Conservation (phyloP, 2,329 filamentous ascomycete genomes). For the Nemania bipapillata region DNA sequence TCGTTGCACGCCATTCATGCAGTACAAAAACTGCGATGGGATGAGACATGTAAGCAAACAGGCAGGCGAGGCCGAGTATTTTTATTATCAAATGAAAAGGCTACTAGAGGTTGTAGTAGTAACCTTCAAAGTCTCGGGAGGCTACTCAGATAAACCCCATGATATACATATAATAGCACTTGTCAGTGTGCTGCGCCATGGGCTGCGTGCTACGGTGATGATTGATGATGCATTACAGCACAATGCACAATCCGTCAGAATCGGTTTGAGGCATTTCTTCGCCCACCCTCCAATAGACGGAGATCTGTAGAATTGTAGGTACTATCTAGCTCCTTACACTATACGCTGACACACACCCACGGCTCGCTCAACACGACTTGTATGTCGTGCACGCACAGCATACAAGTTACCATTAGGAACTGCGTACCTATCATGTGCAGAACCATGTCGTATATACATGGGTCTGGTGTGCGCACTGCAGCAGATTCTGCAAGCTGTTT, state of each 20-base stretch:
- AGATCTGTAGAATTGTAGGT: neutral
- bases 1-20: neutral
- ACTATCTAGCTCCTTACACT: conserved; percentile 9
- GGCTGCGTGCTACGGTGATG: neutral
- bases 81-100: neutral
- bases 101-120: neutral
- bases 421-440: neutral
- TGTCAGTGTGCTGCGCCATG: neutral
- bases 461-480: neutral
- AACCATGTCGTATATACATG: conserved; percentile 6
- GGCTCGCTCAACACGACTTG: neutral
- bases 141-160: no score
- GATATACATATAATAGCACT: neutral
- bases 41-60: neutral
- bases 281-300: neutral
- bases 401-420: no score
- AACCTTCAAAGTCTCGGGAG: no score
- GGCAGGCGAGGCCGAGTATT: neutral
- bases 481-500: conserved; percentile 11
- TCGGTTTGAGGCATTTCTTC: conserved; percentile 35
- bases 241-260: conserved; percentile 29
- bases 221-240: conserved; percentile 5
- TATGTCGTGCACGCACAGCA: conserved; percentile 3
- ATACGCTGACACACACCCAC: neutral
- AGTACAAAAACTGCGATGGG: neutral